Evolutionary conservation across 305 asterid species (phyloP), one percentile per base, ranked within the genome.

Genomic region (Coffea humblotiana): DNA sequence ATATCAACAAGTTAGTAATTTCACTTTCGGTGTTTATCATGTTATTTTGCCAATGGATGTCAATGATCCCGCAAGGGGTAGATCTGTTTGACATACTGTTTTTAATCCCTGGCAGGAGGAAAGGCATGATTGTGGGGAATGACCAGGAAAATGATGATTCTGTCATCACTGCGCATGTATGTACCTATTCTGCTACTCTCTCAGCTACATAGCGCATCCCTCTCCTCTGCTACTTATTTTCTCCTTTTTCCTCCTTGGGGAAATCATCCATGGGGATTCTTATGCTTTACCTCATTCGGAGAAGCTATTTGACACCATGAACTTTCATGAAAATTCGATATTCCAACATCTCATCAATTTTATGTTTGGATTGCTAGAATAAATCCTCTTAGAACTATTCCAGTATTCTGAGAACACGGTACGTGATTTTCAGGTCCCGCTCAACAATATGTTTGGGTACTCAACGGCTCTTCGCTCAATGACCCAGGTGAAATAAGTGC

Each of bases 361-460:
- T 18, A 64, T 72, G 32, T 56, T 54, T 58, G 64, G 29, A 68
- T 75, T 16, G 3, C 48, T 23, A 69, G 40, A 37, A 68, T 69
- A 49, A 47, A 35, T 25, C 51, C 8, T 49, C 40, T 25, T 77
- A 3, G 19, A 27, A 66, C 25, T 60, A 37, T 56, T 3, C 21
- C 27, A 76, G 68, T 29, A 43, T 69, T 19, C n/a, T 43, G 37
- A 51, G 3, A 29, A 49, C n/a, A 72, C 51, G n/a, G 66, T 66
- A 1, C 23, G 14, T 71, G 37, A 51, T 83, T 76, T 71, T 61
- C 96, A 96, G 99, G 98, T 96, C 58, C 99, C 99, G 79, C 98
- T 96, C 81, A 96, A 96, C 91, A 93, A 93, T 86, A 96, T 94
- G 98, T 96, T 96, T 84, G 99, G 98, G 76, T 96, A 96, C 82